phyloP scores from a whole-genome alignment of 2,329 filamentous ascomycete genomes.

The Hymenoscyphus occultus region DNA sequence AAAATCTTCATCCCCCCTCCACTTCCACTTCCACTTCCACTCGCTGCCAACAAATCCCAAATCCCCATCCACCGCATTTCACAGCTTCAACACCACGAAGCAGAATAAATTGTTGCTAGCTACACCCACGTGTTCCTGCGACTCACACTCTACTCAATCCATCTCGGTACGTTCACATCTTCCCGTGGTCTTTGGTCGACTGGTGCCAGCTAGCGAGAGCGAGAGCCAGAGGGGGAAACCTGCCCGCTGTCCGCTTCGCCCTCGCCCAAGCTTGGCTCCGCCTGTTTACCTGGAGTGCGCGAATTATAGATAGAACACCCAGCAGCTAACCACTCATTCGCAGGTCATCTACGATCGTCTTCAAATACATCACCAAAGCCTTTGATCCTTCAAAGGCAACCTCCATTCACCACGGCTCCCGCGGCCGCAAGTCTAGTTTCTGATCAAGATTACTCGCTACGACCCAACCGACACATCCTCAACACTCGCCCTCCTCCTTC shows the following conservation, averaged over 20 bases:
- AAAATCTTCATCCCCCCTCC: not conserved
- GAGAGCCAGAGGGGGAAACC: no score
- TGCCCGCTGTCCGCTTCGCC: not conserved
- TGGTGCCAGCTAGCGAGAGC: no score
- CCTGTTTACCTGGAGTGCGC: slow-evolving; percentile 5
- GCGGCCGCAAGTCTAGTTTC: slow-evolving; percentile 59
- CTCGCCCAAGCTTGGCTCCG: not conserved
- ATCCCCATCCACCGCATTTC: not conserved
- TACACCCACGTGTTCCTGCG: not conserved
- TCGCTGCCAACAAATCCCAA: slow-evolving; percentile 1
- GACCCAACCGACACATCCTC: slow-evolving; percentile 64
- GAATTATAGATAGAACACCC: slow-evolving; percentile 3
- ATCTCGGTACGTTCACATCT: not conserved
- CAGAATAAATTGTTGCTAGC: not conserved
- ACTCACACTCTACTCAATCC: not conserved
- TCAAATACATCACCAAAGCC: slow-evolving; percentile 42
- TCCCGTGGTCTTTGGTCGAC: not conserved
- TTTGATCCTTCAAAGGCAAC: slow-evolving; percentile 68
- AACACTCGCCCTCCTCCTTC: slow-evolving; percentile 60
- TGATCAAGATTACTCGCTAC: slow-evolving; percentile 68
- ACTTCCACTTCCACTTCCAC: not conserved
- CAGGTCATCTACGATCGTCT: slow-evolving; percentile 20
- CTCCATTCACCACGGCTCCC: slow-evolving; percentile 55
- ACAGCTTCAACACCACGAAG: slow-evolving; percentile 1
- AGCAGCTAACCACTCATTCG: slow-evolving; percentile 6